Base-by-base conservation (phyloP, 2,329 filamentous ascomycete species). In the Chrysoporthe austroafricana region DNA sequence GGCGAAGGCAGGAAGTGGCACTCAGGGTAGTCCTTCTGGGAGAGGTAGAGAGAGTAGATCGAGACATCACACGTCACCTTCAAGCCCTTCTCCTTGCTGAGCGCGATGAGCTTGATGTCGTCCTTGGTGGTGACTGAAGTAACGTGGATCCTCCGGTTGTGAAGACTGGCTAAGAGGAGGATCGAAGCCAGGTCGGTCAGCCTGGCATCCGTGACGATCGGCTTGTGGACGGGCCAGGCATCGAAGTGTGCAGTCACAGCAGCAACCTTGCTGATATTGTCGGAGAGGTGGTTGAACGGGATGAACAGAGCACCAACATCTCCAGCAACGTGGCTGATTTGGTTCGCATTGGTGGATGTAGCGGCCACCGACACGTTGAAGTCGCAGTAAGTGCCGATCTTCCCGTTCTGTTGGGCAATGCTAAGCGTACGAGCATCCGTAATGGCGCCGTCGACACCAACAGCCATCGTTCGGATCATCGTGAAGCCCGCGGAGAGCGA, bases 231-330 rank as follows among this genome's bases (percentile, higher is more conserved):
- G 46, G 91, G 91, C 91, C 91, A 94, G 34, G 88, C 85, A 69
- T 90, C 90, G 74, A 94, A 94, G 81, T 94, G 91, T 69, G 89
- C 87, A 64, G 90, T 92, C 70, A 94, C 90, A 11, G 91, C 88
- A 26, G 91, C 90, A 58, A 94, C 91, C 82, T 93, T 93, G 85
- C 88, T 93, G 77, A 94, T 93, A 78, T 94, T 94, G 73, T 91
- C 91, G 69, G 90, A 91, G 36, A 94, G 82, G 77, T 92, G 87
- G 79, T 94, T 93, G 84, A 94, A 94, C 16, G 91, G 91, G 70
- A 94, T 91, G 81, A 93, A 94, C 56, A 94, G 83, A 26, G 91
- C 93, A 39, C 91, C 92, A 66, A 94, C 91, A 72, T 94, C 91
- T 61, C 86, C 83, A 21, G 89, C 88, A 66, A 94, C 85, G 71